phyloP scores from a whole-genome alignment of 1,284 basidiomycete species.

The Phylloporus sp. region DNA sequence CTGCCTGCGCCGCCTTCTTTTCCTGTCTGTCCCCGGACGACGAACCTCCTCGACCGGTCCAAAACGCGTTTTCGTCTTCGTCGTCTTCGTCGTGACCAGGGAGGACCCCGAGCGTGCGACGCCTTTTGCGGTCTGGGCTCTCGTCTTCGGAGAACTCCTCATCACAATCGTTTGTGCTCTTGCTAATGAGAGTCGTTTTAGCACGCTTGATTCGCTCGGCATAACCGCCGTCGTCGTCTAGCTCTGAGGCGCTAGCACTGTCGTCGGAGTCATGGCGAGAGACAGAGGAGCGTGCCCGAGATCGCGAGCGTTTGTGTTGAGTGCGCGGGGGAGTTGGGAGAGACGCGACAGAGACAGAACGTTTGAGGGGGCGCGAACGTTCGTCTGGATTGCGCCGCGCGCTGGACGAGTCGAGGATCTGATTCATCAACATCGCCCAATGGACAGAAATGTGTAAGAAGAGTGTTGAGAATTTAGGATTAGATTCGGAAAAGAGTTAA shows the following conservation, averaged over 20 bases:
- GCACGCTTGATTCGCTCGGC: constrained; percentile 12
- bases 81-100: constrained; percentile 37
- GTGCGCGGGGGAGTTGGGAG: constrained; percentile 44
- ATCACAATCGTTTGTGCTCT: background rate
- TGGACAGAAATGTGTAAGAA: constrained; percentile 2
- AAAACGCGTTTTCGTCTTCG: constrained; percentile 38
- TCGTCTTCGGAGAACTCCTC: constrained; percentile 22
- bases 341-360: constrained; percentile 41
- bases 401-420: constrained; percentile 35
- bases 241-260: constrained; percentile 27
- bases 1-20: constrained; percentile 5
- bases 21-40: constrained; percentile 12
- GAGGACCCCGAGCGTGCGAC: constrained; percentile 29
- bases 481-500: constrained; percentile 10
- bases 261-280: constrained; percentile 28
- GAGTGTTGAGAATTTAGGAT: background rate
- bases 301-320: constrained; percentile 35
- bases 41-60: constrained; percentile 34
- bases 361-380: constrained; percentile 32
- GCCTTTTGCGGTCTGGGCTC: constrained; percentile 28
- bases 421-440: constrained; percentile 37
- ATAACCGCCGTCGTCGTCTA: constrained; percentile 19
- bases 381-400: constrained; percentile 15
- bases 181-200: constrained; percentile 6
- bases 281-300: constrained; percentile 29